Evolutionary conservation across 176 grass and related monocot species (phyloP).

Genomic region (Alloteropsis semialata): DNA sequence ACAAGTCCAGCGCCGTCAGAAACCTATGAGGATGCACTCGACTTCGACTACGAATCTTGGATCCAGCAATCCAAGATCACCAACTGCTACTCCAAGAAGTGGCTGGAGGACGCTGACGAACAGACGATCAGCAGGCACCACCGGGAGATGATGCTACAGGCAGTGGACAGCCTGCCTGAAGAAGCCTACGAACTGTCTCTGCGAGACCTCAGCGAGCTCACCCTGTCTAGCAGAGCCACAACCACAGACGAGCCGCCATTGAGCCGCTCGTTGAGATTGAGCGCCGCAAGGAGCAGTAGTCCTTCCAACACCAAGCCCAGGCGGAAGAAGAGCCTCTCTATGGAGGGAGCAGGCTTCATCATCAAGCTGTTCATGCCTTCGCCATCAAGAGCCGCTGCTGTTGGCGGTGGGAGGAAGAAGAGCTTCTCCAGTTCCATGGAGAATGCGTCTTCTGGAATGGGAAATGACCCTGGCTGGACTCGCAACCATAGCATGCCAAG

Average conservation of each 20-base stretch:
- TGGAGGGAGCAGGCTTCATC: slow-evolving; percentile 29
- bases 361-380: slow-evolving; percentile 31
- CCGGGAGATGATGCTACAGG: neutral
- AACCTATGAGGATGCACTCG: neutral
- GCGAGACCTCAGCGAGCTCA: slow-evolving; percentile 30
- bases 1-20: neutral
- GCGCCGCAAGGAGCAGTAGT: neutral
- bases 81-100: neutral
- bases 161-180: slow-evolving; percentile 8
- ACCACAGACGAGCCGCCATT: neutral
- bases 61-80: slow-evolving; percentile 19
- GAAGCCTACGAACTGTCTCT: slow-evolving; percentile 40
- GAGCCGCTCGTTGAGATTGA: neutral
- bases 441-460: neutral
- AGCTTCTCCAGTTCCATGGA: neutral
- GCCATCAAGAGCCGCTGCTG: neutral
- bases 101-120: neutral
- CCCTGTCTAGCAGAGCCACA: neutral
- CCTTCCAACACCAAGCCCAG: slow-evolving; percentile 1
- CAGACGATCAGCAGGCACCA: neutral
- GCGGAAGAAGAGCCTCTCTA: neutral
- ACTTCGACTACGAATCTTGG: slow-evolving; percentile 35
- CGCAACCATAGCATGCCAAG: neutral
- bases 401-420: slow-evolving; percentile 16
- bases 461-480: neutral